Evolutionary conservation across 768 basidiomycete species (phyloP).

Genomic region (Goffeauzyma gilvescens): DNA sequence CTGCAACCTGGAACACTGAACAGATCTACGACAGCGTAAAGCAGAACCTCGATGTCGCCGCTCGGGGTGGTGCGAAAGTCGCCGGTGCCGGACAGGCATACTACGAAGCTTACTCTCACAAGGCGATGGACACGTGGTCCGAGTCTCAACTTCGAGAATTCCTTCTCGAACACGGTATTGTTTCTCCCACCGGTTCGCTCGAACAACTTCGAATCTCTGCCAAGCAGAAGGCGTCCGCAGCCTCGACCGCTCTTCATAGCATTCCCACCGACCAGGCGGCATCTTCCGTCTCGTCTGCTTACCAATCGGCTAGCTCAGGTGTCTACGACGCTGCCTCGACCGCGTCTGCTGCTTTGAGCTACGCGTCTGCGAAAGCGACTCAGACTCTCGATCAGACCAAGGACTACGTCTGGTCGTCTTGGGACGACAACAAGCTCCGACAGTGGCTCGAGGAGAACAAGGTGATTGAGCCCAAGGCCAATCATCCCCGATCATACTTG

Average conservation of each 20-base stretch:
- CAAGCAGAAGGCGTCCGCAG: conserved; percentile 45
- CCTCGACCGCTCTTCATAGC: conserved; percentile 39
- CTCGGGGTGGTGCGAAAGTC: conserved; percentile 21
- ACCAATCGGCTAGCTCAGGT: conserved; percentile 22
- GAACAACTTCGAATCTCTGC: conserved; percentile 66
- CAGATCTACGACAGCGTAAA: conserved; percentile 35
- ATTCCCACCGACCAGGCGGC: conserved; percentile 34
- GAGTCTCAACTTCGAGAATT: conserved; percentile 64
- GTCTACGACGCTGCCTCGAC: conserved; percentile 17
- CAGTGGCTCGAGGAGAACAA: conserved; percentile 57
- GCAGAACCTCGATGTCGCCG: conserved; percentile 30
- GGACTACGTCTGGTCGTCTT: conserved; percentile 75
- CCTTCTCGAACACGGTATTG: conserved; percentile 67
- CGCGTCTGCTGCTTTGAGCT: conserved; percentile 22
- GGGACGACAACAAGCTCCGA: conserved; percentile 56
- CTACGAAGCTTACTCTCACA: conserved; percentile 38
- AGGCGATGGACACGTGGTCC: conserved; percentile 60
- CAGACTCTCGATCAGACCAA: conserved; percentile 46
- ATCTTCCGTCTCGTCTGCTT: conserved; percentile 21
- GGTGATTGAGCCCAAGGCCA: conserved; percentile 45
- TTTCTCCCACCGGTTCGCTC: conserved; percentile 56
- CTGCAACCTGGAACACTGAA: conserved; percentile 32
- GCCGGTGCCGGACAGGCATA: conserved; percentile 28
- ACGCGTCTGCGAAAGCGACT: conserved; percentile 26
- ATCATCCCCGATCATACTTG: conserved; percentile 50